Percentiles rank a stretch among this genome's conserved stretches.
phyloP scores from a whole-genome alignment of 805 yeast species.

The Kodamaea lidongshanica region DNA sequence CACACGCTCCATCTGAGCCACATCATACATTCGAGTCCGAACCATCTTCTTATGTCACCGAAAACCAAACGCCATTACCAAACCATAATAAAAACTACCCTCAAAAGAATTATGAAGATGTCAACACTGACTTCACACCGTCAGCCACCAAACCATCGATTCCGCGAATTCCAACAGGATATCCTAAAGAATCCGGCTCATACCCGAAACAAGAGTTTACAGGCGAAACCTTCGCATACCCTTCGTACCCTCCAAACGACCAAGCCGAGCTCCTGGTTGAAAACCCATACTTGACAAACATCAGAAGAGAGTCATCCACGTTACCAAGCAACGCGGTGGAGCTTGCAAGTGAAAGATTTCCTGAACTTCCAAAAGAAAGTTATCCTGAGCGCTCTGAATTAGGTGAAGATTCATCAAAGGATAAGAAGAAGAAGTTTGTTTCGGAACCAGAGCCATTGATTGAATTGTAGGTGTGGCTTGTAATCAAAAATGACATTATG shows the following conservation, averaged over 20 bases:
- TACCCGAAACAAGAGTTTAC: neutral
- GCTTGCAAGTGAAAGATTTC: constrained; percentile 9
- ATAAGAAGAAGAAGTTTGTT: constrained; percentile 9
- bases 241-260: constrained; percentile 7
- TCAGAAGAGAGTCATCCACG: constrained; percentile 10
- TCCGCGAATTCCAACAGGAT: constrained; percentile 1
- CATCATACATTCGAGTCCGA: no score
- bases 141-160: constrained; percentile 2
- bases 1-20: neutral
- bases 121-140: constrained; percentile 1
- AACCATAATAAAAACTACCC: no score
- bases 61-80: no score
- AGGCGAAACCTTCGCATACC: constrained; percentile 4
- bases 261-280: constrained; percentile 6
- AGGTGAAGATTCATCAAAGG: constrained; percentile 5
- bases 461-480: constrained; percentile 33
- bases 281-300: constrained; percentile 1
- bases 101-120: no score
- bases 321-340: constrained; percentile 12
- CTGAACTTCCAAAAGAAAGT: constrained; percentile 13
- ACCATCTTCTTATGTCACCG: no score
- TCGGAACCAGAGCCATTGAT: constrained; percentile 38
- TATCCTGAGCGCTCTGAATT: constrained; percentile 3
- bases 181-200: constrained; percentile 1
- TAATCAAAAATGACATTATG: no score